Evolutionary conservation across 257 asterid genomes (phyloP), one percentile per base, ranked within the genome.

Genomic region (Salvia splendens): DNA sequence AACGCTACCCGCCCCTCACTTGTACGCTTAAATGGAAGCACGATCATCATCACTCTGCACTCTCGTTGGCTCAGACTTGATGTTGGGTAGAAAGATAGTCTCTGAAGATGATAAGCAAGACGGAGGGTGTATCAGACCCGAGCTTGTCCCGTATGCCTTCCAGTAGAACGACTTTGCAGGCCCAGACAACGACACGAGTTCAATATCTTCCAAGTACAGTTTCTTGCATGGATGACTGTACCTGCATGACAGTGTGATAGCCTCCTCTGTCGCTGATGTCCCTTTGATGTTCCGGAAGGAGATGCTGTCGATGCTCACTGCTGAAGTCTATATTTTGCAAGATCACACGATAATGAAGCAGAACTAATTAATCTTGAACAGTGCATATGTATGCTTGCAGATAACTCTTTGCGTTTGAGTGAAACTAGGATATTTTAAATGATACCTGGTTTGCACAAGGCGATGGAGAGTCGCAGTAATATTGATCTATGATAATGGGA

Each of bases 401-500:
- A 46, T 6, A 4, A 46, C n/a, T 46, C n/a, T n/a, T 12, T 46
- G n/a, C n/a, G 17, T 17, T 24, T 24, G 30, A 51, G 63, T 38
- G 12, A 16, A 40, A 30, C 35, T 5, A 0, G 17, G 33, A 6
- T 14, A 10, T 1, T 53, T 53, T 28, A 42, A 40, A 52, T 46
- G 36, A 6, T 71, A 86, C 97, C 95, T 88, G 92, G 78, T 91
- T 91, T 4, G 47, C 62, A 58, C 95, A 88, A 33, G 91, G 79
- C 42, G 6, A 1, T 0, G 64, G 77, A 20, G 92, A 86, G 70
- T 88, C 96, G 8, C 96, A 88, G 77, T 88, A 91, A 69, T 86
- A 88, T 40, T 91, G 97, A 79, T 91, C 88, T 36, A 91, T 85
- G 67, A 88, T 84, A 16, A 91, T 85, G 14, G 97, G 96, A 72